Percentiles rank a stretch among this genome's conserved stretches.
These are phyloP conservation scores for Plasmodium knowlesi DNA, from an alignment of 169 alveolate genomes.

Conservation along the genomic window DNA sequence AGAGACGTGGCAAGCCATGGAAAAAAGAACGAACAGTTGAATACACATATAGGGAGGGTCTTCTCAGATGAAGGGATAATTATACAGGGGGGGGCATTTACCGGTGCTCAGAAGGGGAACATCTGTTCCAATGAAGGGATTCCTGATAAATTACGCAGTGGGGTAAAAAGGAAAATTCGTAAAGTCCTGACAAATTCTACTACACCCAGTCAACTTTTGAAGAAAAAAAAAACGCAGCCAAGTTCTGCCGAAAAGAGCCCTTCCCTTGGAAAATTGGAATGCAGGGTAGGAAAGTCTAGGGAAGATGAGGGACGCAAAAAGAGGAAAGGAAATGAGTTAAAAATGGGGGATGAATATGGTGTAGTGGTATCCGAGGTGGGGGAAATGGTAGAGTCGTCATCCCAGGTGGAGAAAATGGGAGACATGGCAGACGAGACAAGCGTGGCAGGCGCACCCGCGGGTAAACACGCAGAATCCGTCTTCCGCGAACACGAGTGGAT, in stretches of 20 bases:
- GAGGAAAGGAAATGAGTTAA: background rate
- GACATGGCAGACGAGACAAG: background rate
- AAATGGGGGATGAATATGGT: background rate
- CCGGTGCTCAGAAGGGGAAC: background rate
- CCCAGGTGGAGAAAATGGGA: background rate
- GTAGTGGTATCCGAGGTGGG: background rate
- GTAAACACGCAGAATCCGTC: background rate
- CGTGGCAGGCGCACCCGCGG: background rate
- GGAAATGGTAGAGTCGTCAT: background rate
- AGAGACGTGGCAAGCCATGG: background rate
- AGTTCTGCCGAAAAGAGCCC: background rate
- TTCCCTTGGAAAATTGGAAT: background rate
- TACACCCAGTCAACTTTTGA: background rate
- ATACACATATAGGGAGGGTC: background rate
- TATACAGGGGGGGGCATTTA: background rate
- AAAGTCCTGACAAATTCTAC: background rate
- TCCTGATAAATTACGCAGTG: background rate
- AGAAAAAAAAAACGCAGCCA: background rate
- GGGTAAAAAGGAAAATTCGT: background rate
- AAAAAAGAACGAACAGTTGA: background rate
- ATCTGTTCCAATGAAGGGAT: background rate
- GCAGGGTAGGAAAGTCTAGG: background rate
- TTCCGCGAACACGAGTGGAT: conserved; percentile 72
- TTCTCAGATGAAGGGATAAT: background rate
- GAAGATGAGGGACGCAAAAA: background rate